Base-by-base conservation (phyloP, 768 basidiomycete genomes). In the Leccinum disarticulatum region DNA sequence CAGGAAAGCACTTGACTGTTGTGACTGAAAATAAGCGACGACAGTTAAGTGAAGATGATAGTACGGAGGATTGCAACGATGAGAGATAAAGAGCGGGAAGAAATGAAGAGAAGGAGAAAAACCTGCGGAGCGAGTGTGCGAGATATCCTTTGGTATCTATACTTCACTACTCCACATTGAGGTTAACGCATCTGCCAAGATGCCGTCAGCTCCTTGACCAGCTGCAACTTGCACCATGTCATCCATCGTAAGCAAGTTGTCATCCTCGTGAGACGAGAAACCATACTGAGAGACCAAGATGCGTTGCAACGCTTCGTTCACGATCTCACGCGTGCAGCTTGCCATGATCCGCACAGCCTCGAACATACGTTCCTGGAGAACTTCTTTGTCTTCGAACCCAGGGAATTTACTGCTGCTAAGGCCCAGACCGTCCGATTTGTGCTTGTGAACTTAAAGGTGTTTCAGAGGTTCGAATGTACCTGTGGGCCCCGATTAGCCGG, bases 371-470 rank as follows among this genome's bases (percentile, higher is more conserved):
- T 43, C n/a, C n/a, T 13, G 41, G 41, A 43, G 41, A n/a, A 43
- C 17, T n/a, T 43, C n/a, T n/a, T 73, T 69, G 62, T 80, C 76
- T 61, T 83, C 82, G 36, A 83, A 67, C 58, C 67, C 49, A 0
- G 79, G 73, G 59, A 79, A 70, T 66, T 81, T 81, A 27, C 77
- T 77, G 4, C 79, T 79, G 49, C 80, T 65, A 27, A 81, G 69
- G n/a, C 80, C 80, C 35, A 81, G 71, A 38, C 80, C 73, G 55
- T 78, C 65, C 7, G 68, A 66, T 61, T 80, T 80, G 64, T 77
- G 64, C 54, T 64, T 70, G 2, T 74, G 74, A 11, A 33, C 31
- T 33, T 33, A 33, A 33, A 76, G 63, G 30, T 66, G 51, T 53
- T 53, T 67, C 28, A 76, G 57, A n/a, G 75, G 74, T 53, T 73